phyloP scores from a whole-genome alignment of 257 asterid species.

The Knoxia roxburghii region DNA sequence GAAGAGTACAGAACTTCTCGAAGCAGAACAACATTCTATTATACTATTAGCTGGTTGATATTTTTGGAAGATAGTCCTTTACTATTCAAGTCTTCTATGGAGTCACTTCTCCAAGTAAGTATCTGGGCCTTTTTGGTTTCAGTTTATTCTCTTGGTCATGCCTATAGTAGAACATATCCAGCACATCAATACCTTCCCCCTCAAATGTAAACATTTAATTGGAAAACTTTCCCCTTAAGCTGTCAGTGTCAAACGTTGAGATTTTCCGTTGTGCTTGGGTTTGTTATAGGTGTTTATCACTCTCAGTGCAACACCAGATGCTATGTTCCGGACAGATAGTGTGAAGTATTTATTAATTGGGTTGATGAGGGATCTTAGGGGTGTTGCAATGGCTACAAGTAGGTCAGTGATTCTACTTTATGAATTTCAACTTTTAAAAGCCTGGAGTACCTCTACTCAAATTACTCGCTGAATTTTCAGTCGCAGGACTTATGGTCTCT shows the following conservation, averaged over 20 bases:
- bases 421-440: not conserved
- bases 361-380: slow-evolving; percentile 97
- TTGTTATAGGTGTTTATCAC: slow-evolving; percentile 57
- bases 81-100: slow-evolving; percentile 92
- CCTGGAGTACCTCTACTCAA: slow-evolving; percentile 14
- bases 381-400: slow-evolving; percentile 91
- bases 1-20: slow-evolving; percentile 81
- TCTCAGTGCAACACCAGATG: slow-evolving; percentile 73
- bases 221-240: not conserved
- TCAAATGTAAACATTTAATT: not conserved
- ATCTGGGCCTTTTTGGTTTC: not conserved
- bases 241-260: not conserved
- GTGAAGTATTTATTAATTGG: slow-evolving; percentile 90
- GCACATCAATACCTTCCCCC: not conserved
- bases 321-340: slow-evolving; percentile 72
- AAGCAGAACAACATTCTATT: slow-evolving; percentile 89
- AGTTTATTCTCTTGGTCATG: not conserved
- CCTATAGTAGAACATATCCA: not conserved
- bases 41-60: slow-evolving; percentile 82
- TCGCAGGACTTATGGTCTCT: slow-evolving; percentile 84
- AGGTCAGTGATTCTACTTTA: slow-evolving; percentile 41
- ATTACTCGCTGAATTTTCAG: slow-evolving; percentile 38
- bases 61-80: slow-evolving; percentile 79
- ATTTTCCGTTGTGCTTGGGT: slow-evolving; percentile 14
- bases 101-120: slow-evolving; percentile 72